phyloP scores from a whole-genome alignment of 306 rosid genomes.

The Morella rubra region DNA sequence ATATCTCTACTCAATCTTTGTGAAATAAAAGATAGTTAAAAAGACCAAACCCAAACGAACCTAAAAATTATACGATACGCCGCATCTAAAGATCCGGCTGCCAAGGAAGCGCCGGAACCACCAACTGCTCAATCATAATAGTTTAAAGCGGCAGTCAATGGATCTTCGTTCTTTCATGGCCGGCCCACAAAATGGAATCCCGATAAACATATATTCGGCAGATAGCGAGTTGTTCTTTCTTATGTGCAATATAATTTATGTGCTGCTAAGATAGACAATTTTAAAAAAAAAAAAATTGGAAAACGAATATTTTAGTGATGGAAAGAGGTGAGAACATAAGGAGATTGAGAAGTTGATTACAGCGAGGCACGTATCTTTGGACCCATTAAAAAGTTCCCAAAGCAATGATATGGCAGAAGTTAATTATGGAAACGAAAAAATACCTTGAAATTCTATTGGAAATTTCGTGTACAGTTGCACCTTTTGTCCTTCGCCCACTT shows the following conservation, averaged over 20 bases:
- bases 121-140: background rate
- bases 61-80: too few relatives aligned
- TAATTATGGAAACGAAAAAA: constrained; percentile 6
- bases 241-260: constrained; percentile 13
- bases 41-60: too few relatives aligned
- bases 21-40: too few relatives aligned
- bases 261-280: constrained; percentile 2
- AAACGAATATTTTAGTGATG: constrained; percentile 23
- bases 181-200: constrained; percentile 23
- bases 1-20: too few relatives aligned
- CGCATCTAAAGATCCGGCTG: too few relatives aligned
- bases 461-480: constrained; percentile 18
- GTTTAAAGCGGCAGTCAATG: constrained; percentile 10
- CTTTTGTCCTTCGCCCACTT: constrained; percentile 1
- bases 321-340: constrained; percentile 13
- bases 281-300: constrained; percentile 7
- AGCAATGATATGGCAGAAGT: constrained; percentile 24
- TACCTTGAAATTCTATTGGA: background rate
- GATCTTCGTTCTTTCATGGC: constrained; percentile 15
- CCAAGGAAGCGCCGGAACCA: too few relatives aligned
- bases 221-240: background rate
- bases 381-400: constrained; percentile 36
- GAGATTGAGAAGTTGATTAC: constrained; percentile 33
- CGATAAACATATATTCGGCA: constrained; percentile 22
- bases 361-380: constrained; percentile 43